Percentiles rank a stretch among this genome's conserved stretches.
Evolutionary conservation across 768 basidiomycete genomes (phyloP).

Genomic region (Clavulina sp.): DNA sequence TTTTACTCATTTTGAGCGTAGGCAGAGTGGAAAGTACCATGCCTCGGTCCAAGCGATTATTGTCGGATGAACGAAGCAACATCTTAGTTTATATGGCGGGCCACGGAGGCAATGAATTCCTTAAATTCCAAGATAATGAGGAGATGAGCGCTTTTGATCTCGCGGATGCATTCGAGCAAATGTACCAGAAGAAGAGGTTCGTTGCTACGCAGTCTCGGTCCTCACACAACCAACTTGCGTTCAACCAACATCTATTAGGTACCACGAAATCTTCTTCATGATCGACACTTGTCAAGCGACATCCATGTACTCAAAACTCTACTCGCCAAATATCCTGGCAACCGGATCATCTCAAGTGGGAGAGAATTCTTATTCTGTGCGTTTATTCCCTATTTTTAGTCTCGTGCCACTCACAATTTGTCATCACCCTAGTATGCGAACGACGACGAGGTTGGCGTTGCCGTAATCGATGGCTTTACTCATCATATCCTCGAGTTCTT

Average conservation of each 20-base stretch:
- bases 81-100: conserved; percentile 98
- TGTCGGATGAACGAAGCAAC: conserved; percentile 81
- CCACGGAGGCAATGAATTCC: conserved; percentile 93
- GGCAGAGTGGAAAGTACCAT: conserved; percentile 72
- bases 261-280: conserved; percentile 96
- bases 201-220: not conserved
- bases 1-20: conserved; percentile 17
- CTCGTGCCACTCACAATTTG: not conserved
- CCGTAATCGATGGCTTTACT: conserved; percentile 89
- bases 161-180: conserved; percentile 96
- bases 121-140: conserved; percentile 98
- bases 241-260: conserved; percentile 25
- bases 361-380: conserved; percentile 86
- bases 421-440: conserved; percentile 52
- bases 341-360: conserved; percentile 71
- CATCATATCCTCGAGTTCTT: conserved; percentile 83
- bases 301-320: conserved; percentile 84
- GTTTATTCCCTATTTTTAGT: conserved; percentile 15
- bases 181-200: conserved; percentile 91
- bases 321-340: conserved; percentile 83
- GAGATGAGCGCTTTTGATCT: conserved; percentile 94
- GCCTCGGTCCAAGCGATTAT: conserved; percentile 80
- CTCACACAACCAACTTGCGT: not conserved
- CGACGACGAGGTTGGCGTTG: conserved; percentile 86
- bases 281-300: conserved; percentile 97